Evolutionary conservation across 805 yeast genomes (phyloP).

Genomic region (Kodamaea sagamina): DNA sequence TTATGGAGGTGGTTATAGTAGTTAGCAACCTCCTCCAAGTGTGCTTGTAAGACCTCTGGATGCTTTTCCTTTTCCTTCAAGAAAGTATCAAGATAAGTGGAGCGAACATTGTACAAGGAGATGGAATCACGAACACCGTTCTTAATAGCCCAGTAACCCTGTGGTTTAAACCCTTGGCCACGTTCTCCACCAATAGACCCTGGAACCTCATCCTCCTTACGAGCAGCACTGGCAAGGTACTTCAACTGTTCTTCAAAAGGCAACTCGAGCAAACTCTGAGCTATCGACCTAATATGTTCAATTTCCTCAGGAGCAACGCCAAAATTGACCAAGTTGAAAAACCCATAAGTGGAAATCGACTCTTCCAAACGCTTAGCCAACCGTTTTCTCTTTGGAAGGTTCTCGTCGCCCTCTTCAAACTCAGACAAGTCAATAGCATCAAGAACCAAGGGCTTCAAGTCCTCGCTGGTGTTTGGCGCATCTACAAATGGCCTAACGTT

Average conservation of each 20-base stretch:
- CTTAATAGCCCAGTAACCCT: constrained; percentile 15
- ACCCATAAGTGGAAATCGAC: constrained; percentile 14
- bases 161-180: constrained; percentile 15
- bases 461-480: constrained; percentile 6
- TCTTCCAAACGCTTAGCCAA: constrained; percentile 10
- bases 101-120: constrained; percentile 12
- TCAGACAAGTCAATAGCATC: constrained; percentile 10
- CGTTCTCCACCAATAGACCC: constrained; percentile 14
- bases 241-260: constrained; percentile 27
- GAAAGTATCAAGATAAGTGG: constrained; percentile 9
- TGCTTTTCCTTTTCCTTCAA: constrained; percentile 9
- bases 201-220: constrained; percentile 26
- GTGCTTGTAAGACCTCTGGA: constrained; percentile 12
- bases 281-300: constrained; percentile 24
- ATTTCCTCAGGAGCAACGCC: constrained; percentile 24
- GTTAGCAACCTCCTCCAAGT: constrained; percentile 12
- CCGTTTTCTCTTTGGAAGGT: background rate
- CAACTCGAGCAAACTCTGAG: constrained; percentile 28
- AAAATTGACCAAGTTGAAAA: constrained; percentile 19
- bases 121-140: constrained; percentile 14
- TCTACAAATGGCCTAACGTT: constrained; percentile 14
- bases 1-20: constrained; percentile 12
- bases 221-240: constrained; percentile 32
- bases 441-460: constrained; percentile 8
- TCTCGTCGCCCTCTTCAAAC: constrained; percentile 9